phyloP scores from a whole-genome alignment of 2,329 filamentous ascomycete species.

The Exophiala sp. region DNA sequence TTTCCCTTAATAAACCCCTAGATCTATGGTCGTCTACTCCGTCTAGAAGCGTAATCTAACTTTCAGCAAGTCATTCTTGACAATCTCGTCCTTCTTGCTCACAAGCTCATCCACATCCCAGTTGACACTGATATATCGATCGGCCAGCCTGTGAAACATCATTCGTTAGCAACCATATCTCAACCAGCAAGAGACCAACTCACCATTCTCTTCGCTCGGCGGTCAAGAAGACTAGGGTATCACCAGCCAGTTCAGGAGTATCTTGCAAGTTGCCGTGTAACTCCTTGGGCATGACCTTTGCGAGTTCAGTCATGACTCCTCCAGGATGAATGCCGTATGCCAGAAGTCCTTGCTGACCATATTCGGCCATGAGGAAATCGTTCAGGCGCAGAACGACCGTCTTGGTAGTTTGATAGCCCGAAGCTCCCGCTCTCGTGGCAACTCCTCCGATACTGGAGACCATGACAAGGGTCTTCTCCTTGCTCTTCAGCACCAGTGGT shows the following conservation, averaged over 20 bases:
- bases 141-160: constrained; percentile 26
- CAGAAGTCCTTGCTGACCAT: constrained; percentile 33
- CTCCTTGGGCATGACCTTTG: constrained; percentile 16
- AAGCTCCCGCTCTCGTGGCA: constrained; percentile 33
- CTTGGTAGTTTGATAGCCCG: constrained; percentile 48
- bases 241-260: constrained; percentile 48
- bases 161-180: background rate
- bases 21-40: background rate
- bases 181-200: constrained; percentile 5
- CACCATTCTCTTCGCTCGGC: constrained; percentile 31
- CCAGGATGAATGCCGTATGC: constrained; percentile 25
- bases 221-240: constrained; percentile 29
- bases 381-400: constrained; percentile 44
- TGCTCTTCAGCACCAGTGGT: constrained; percentile 33
- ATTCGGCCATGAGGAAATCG: constrained; percentile 46
- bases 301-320: constrained; percentile 17
- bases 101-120: constrained; percentile 34
- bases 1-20: background rate
- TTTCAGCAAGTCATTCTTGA: constrained; percentile 31
- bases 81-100: constrained; percentile 28
- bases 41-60: constrained; percentile 9
- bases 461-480: constrained; percentile 33
- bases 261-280: constrained; percentile 14
- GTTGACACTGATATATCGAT: constrained; percentile 10
- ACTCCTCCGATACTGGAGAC: constrained; percentile 42